Evolutionary conservation across 148 eudicot species (phyloP).

Genomic region (Chenopodium album): DNA sequence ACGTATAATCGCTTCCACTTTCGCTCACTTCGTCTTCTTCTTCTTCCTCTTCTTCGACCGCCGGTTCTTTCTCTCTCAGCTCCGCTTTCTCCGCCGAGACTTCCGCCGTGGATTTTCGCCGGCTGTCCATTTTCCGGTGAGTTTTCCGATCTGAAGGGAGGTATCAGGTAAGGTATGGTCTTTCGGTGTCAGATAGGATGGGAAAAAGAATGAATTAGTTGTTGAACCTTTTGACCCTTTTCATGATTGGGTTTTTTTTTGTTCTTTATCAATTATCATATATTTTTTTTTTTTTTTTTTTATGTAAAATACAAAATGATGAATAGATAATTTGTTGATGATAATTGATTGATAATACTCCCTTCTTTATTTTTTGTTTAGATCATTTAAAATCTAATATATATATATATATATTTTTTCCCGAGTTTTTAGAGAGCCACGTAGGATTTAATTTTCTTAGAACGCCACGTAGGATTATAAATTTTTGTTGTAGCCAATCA

Average conservation of each 20-base stretch:
- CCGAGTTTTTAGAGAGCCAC: no score
- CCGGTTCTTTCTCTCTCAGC: conserved; percentile 19
- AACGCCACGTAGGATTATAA: no score
- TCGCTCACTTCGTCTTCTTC: conserved; percentile 42
- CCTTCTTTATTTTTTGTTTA: no score
- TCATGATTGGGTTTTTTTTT: background rate
- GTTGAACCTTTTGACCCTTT: background rate
- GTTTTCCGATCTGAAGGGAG: conserved; percentile 11
- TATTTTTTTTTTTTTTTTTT: no score
- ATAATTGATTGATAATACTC: no score
- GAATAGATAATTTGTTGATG: no score
- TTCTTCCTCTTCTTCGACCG: conserved; percentile 31
- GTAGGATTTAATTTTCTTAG: no score
- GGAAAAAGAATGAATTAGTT: background rate
- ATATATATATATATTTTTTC: no score
- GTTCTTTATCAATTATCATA: background rate
- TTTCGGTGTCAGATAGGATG: background rate
- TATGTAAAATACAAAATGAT: no score
- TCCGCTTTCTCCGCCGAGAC: conserved; percentile 19
- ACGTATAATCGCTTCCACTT: conserved; percentile 42
- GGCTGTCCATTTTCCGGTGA: conserved; percentile 23
- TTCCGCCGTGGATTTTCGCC: conserved; percentile 12
- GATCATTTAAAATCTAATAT: no score
- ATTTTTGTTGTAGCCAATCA: no score
- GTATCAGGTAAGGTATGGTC: background rate